Base-by-base conservation (phyloP, 2,329 filamentous ascomycete species). In the Endoconidiophora laricicola region DNA sequence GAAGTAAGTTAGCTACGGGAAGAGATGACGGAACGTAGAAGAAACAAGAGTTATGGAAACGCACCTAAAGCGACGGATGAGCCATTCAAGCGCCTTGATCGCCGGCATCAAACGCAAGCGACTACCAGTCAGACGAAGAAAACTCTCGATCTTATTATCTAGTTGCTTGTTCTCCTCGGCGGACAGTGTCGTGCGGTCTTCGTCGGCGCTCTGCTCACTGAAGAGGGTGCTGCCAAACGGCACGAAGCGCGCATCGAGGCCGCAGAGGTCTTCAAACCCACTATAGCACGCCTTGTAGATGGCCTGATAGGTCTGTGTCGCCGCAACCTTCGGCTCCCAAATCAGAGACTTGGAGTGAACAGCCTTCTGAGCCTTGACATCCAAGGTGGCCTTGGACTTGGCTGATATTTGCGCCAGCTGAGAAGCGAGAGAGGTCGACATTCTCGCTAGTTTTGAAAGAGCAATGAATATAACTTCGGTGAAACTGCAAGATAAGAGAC, bases 331-430 rank as follows among this genome's bases (percentile, higher is more conserved):
- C 54, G 84, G 76, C 58, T 94, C 88, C 69, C 94, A 98, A 53
- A 99, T 85, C 54, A 99, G 70, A 48, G 91, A 98, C 65, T 95
- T 90, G 56, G 86, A 86, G 67, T 98, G 91, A 55, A 86, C 79
- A 54, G 83, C 78, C 66, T 87, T 90, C 68, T 95, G 87, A 60
- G 88, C 86, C 67, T 93, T 94, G 58, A 94, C 74, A 63, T 96
- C 86, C 60, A 96, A 77, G 58, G 90, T 83, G 62, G 88, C 82
- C 58, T 88, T 94, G 59, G 86, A 94, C 61, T 84, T 85, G 57
- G 83, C 81, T 58, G 88, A 86, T 62, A 98, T 88, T 63, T 86
- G 80, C 71, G 88, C 86, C 70, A 99, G 72, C 75, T 98, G 93
- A 69, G 86, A 80, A 67, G 90, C 84, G 58, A 99, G 82, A 62